Evolutionary conservation across 176 grass and related monocot species (phyloP).

Genomic region (Tuctoria greenei): DNA sequence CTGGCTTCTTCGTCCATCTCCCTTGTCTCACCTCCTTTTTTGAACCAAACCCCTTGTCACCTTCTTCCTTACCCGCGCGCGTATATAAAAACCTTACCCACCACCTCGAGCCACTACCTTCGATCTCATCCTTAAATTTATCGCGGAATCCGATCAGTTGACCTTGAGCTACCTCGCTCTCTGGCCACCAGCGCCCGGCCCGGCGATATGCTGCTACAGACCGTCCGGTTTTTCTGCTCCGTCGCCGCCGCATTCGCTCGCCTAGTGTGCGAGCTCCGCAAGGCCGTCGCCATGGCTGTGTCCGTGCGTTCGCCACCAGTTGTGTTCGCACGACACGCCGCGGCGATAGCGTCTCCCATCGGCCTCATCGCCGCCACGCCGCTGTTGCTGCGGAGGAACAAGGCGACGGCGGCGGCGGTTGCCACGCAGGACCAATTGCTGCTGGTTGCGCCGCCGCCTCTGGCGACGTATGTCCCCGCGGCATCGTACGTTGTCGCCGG

Average conservation of each 20-base stretch:
- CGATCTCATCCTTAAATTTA: not conserved
- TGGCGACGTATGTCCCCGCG: not conserved
- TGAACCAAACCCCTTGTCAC: too few species aligned
- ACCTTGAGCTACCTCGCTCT: not conserved
- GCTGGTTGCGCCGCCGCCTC: not conserved
- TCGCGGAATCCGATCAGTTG: not conserved
- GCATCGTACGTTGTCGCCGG: not conserved
- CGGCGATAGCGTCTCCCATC: not conserved
- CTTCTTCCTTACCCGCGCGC: not conserved
- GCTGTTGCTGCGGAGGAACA: slow-evolving; percentile 19
- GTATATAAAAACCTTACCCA: slow-evolving; percentile 36
- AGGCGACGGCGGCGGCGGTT: not conserved
- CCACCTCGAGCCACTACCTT: not conserved
- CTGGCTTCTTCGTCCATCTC: not conserved
- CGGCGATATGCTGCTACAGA: slow-evolving; percentile 16
- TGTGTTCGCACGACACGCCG: not conserved
- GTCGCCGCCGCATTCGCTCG: slow-evolving; percentile 30
- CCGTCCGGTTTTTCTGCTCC: slow-evolving; percentile 33
- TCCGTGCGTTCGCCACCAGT: not conserved
- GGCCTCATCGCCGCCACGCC: slow-evolving; percentile 3
- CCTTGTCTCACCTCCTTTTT: too few species aligned
- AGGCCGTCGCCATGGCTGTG: slow-evolving; percentile 16
- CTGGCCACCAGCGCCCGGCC: not conserved
- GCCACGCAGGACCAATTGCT: not conserved
- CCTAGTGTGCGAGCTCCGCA: slow-evolving; percentile 17